Base-by-base conservation (phyloP, 1,284 basidiomycete genomes). In the Anthracocystis panici-leucophaei region DNA sequence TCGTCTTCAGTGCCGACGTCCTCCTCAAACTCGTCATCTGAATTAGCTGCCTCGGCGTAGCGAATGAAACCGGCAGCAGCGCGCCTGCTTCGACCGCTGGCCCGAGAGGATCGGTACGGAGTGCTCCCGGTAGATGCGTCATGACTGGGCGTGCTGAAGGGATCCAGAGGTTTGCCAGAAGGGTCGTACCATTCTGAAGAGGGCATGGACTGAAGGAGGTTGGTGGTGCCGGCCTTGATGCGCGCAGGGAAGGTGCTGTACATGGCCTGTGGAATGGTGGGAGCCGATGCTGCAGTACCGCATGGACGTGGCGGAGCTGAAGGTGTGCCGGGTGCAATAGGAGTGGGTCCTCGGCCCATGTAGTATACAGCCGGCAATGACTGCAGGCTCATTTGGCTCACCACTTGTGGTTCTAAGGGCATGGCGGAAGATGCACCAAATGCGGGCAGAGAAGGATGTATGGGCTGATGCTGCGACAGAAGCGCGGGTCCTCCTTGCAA, bases 201-300 rank as follows among this genome's bases (percentile, higher is more conserved):
- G 25, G 82, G 83, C 75, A 94, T 90, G n/a, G 95, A 95, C 83
- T 99, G 96, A 86, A 98, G 89, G 69, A 99, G 89, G 3, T 93
- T 90, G 1, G 93, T 93, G 7, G 92, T 90, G 27, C 96, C 96
- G 0, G 95, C 95, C n/a, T 93, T 91, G 60, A 98, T 87, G n/a
- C 95, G 90, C 6, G 95, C 93, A 0, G 94, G 88, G 85, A 97
- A 98, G 1, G 93, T 93, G 1, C 93, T 92, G 72, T 91, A 89
- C 21, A 91, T 86, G 0, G 92, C 94, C 85, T 98, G 96, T 0
- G 78, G 74, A 16, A 76, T 27, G 48, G 68, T 71, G 23, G 68
- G 55, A n/a, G 23, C 42, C 2, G 55, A 57, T 2, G 68, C 64
- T 33, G 74, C 68, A 1, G 74, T 65, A 18, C 72, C 72, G 33